Evolutionary conservation across 257 asterid genomes (phyloP).

Genomic region (Nyctanthes arbortristis): DNA sequence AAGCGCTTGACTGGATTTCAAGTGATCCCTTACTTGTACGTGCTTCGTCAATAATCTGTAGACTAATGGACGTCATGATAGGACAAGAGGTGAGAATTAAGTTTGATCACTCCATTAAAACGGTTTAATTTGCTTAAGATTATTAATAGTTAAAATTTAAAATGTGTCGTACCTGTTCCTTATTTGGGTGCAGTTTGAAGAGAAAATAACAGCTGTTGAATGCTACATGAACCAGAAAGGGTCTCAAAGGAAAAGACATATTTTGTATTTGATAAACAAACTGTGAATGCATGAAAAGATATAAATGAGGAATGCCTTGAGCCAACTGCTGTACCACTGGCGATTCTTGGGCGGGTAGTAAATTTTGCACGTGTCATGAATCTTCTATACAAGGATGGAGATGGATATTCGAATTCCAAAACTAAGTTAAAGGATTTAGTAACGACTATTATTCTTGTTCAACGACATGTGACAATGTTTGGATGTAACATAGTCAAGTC

Average conservation of each 20-base stretch:
- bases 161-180: not conserved
- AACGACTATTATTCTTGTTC: slow-evolving; percentile 12
- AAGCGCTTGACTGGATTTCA: too few relatives aligned
- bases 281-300: slow-evolving; percentile 29
- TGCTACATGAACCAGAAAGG: slow-evolving; percentile 35
- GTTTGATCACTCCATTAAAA: too few relatives aligned
- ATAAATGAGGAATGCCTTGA: slow-evolving; percentile 23
- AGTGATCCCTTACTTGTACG: slow-evolving; percentile 24
- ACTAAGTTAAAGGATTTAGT: too few relatives aligned
- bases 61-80: slow-evolving; percentile 35
- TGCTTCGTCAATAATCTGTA: slow-evolving; percentile 22
- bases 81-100: slow-evolving; percentile 25
- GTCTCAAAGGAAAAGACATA: slow-evolving; percentile 22
- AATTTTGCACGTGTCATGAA: slow-evolving; percentile 28
- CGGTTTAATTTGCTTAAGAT: too few relatives aligned
- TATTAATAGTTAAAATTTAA: too few relatives aligned
- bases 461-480: too few relatives aligned
- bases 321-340: slow-evolving; percentile 9
- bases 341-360: slow-evolving; percentile 13
- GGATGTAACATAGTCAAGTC: too few relatives aligned
- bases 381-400: slow-evolving; percentile 24
- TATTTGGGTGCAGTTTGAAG: slow-evolving; percentile 13
- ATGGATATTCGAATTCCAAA: slow-evolving; percentile 29
- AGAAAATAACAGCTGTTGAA: slow-evolving; percentile 27
- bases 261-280: slow-evolving; percentile 14